These are phyloP conservation scores for Stagonosporopsis rhizophila DNA, from an alignment of 2,329 filamentous ascomycete species.

Conservation along the genomic window DNA sequence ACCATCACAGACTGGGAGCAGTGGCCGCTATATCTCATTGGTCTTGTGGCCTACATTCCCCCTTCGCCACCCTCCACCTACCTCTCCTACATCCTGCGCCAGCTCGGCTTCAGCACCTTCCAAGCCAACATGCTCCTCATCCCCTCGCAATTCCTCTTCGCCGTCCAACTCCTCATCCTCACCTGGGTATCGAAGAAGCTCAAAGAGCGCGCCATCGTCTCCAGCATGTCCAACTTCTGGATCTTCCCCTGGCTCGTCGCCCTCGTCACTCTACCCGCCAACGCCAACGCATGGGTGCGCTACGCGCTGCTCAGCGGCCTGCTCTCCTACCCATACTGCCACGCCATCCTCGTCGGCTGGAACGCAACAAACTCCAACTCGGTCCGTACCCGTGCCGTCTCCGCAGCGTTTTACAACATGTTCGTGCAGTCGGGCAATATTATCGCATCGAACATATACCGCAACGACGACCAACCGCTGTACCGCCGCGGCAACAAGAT, in stretches of 20 bases:
- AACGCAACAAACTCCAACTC: slow-evolving; percentile 50
- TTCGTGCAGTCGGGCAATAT: slow-evolving; percentile 58
- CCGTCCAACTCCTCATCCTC: slow-evolving; percentile 53
- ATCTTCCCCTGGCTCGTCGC: slow-evolving; percentile 65
- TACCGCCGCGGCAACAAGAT: slow-evolving; percentile 53
- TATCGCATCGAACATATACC: slow-evolving; percentile 58
- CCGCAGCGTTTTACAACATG: slow-evolving; percentile 53
- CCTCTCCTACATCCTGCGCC: slow-evolving; percentile 65
- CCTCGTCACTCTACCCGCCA: slow-evolving; percentile 56
- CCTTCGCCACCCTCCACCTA: slow-evolving; percentile 31
- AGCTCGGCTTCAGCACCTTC: slow-evolving; percentile 68
- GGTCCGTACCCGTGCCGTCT: slow-evolving; percentile 51
- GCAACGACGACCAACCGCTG: slow-evolving; percentile 54
- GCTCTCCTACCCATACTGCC: slow-evolving; percentile 62
- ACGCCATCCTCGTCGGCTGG: slow-evolving; percentile 52
- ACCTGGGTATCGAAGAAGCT: slow-evolving; percentile 57
- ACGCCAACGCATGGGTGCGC: slow-evolving; percentile 58
- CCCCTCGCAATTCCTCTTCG: slow-evolving; percentile 49
- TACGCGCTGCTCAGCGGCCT: slow-evolving; percentile 60
- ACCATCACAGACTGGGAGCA: slow-evolving; percentile 39
- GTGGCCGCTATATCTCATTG: slow-evolving; percentile 45
- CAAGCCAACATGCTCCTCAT: slow-evolving; percentile 69
- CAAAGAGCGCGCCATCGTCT: slow-evolving; percentile 56
- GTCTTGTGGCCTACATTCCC: slow-evolving; percentile 54
- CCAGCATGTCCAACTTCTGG: slow-evolving; percentile 64